A percentile compares a stretch with the other conserved stretches of the same genome.
These are phyloP conservation scores for Vigna reflexopilosa DNA, from an alignment of 306 rosid genomes.

Conservation along the genomic window DNA sequence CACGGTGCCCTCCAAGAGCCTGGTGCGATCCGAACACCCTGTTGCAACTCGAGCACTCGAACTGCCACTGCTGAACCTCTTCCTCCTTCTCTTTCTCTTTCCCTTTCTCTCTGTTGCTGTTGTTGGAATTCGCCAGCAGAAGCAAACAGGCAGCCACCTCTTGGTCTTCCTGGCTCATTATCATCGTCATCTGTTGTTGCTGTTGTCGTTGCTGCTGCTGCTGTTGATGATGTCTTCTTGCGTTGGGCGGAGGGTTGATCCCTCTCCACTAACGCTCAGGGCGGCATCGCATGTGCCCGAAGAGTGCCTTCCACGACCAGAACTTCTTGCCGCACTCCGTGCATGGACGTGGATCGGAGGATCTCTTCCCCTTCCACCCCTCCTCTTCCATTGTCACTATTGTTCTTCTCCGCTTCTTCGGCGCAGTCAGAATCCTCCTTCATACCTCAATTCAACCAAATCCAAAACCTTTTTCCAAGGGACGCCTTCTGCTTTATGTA, in stretches of 20 bases:
- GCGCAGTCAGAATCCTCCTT: neutral
- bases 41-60: conserved; percentile 83
- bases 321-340: conserved; percentile 79
- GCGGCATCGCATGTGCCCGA: conserved; percentile 95
- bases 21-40: conserved; percentile 82
- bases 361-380: neutral
- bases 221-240: conserved; percentile 2
- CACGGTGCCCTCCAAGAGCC: conserved; percentile 84
- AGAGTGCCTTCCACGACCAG: conserved; percentile 86
- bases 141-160: conserved; percentile 68
- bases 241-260: conserved; percentile 65
- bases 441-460: neutral
- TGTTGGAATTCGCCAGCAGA: conserved; percentile 53
- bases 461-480: neutral
- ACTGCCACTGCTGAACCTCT: conserved; percentile 12
- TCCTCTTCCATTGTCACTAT: neutral
- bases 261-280: conserved; percentile 95
- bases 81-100: neutral
- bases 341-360: conserved; percentile 49
- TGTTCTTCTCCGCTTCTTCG: neutral
- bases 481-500: neutral
- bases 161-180: conserved; percentile 56
- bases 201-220: too few species aligned
- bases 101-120: too few species aligned
- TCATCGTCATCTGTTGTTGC: too few species aligned